A percentile compares a stretch with the other conserved stretches of the same genome.
These are phyloP conservation scores for Eimeria falciformis DNA, from an alignment of 169 alveolate species.

Conservation along the genomic window DNA sequence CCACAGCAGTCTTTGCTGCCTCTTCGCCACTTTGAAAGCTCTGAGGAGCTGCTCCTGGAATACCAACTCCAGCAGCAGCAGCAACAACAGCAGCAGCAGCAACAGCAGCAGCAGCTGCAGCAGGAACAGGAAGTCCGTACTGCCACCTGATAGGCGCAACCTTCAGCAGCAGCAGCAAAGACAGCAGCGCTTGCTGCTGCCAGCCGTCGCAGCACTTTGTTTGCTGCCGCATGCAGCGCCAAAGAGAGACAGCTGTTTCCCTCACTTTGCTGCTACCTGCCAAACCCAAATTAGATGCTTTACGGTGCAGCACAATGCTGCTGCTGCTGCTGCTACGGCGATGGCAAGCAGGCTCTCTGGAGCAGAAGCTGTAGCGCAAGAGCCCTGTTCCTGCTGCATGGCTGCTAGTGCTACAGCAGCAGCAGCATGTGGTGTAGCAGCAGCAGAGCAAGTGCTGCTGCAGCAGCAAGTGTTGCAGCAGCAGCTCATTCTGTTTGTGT, in stretches of 20 bases:
- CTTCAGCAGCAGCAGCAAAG: constrained; percentile 13
- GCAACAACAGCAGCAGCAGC: constrained; percentile 32
- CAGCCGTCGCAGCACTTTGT: too few relatives aligned
- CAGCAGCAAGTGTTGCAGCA: not conserved
- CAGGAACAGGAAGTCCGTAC: not conserved
- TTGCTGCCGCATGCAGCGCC: too few relatives aligned
- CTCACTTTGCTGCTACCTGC: too few relatives aligned
- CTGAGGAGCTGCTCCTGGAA: constrained; percentile 49
- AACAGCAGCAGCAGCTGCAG: constrained; percentile 5
- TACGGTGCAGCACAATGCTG: not conserved
- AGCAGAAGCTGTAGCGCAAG: not conserved
- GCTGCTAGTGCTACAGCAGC: constrained; percentile 4
- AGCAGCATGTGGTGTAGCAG: constrained; percentile 23
- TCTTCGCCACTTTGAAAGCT: constrained; percentile 42
- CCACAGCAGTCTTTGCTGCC: constrained; percentile 46
- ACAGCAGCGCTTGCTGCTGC: not conserved
- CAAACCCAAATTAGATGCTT: not conserved
- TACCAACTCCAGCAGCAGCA: constrained; percentile 51
- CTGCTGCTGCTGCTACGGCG: not conserved
- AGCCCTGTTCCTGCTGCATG: not conserved
- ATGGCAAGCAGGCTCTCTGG: not conserved
- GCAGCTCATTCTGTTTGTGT: too few relatives aligned
- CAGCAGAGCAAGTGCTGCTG: not conserved
- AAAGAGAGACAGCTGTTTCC: too few relatives aligned
- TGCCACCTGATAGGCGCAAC: not conserved